Evolutionary conservation across 257 asterid species (phyloP), one percentile per base, ranked within the genome.

Genomic region (Solanum infundibuliforme): DNA sequence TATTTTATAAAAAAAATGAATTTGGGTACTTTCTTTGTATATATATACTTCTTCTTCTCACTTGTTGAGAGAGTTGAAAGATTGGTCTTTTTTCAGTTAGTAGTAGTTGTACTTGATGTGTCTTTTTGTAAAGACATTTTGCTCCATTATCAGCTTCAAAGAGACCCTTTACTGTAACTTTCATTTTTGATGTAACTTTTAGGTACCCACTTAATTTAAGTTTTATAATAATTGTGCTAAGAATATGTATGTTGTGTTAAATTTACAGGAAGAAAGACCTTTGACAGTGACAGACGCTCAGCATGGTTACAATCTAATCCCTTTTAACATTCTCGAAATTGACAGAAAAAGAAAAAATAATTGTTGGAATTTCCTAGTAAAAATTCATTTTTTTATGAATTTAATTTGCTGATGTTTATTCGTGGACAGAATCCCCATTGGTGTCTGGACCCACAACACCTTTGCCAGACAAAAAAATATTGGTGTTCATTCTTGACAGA

Each of bases 391-490:
- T 90, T 85, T 87, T 87, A 88, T 89, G 88, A 66, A 89, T 91
- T 88, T 92, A 92, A 92, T 87, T 27, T 88, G 81, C 81, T 88
- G 88, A 88, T 84, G 86, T 91, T 91, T 90, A 85, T 89, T 90
- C 91, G 96, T 93, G 97, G 95, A 91, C 91, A 97, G 99, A 94
- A 94, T 94, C 94, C 38, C 95, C 95, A 77, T 76, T 96, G 98
- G 95, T 87, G 91, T 91, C 93, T 87, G 99, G 98, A 83, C 97
- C 99, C 99, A 94, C 98, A 72, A 90, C 93, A 88, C 93, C 97
- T 94, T 96, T 97, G 97, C 98, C 99, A 93, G 99, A 97, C 92
- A 97, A 96, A 94, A 96, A 93, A 95, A 87, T 95, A 92, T 90
- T 97, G 98, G 88, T 94, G 85, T 96, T 95, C 95, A 93, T 96